phyloP scores from a whole-genome alignment of 2,329 filamentous ascomycete genomes.

The Erysiphe pulchra region DNA sequence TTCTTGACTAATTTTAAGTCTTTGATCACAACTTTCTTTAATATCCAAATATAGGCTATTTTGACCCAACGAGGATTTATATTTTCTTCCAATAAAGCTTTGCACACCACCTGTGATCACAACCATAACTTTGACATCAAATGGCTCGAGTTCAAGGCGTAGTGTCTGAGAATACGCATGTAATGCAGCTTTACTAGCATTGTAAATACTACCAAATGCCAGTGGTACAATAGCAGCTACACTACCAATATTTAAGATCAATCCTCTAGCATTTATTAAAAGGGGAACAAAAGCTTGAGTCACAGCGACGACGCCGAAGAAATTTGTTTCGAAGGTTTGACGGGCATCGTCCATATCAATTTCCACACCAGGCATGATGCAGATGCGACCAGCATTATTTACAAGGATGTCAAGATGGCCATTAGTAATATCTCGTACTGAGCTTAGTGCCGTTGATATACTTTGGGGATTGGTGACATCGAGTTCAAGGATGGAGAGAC shows the following conservation, averaged over 20 bases:
- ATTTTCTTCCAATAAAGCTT: neutral
- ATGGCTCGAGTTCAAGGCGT: slow-evolving; percentile 10
- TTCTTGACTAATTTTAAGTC: slow-evolving; percentile 8
- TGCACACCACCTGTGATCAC: slow-evolving; percentile 6
- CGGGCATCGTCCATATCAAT: slow-evolving; percentile 11
- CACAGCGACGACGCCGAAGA: slow-evolving; percentile 20
- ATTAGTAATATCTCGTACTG: slow-evolving; percentile 2
- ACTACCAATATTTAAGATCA: slow-evolving; percentile 10
- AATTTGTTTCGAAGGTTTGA: slow-evolving; percentile 15
- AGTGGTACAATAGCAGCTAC: slow-evolving; percentile 41
- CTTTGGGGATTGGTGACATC: slow-evolving; percentile 17
- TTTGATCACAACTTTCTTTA: slow-evolving; percentile 3
- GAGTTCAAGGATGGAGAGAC: slow-evolving; percentile 14
- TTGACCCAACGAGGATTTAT: slow-evolving; percentile 1
- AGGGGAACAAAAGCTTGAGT: slow-evolving; percentile 15
- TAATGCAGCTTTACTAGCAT: slow-evolving; percentile 61
- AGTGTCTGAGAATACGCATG: slow-evolving; percentile 7
- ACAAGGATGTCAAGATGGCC: slow-evolving; percentile 5
- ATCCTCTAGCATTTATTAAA: slow-evolving; percentile 10
- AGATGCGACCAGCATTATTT: slow-evolving; percentile 3
- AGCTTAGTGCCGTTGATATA: slow-evolving; percentile 13
- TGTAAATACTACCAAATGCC: slow-evolving; percentile 42
- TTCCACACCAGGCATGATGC: slow-evolving; percentile 12
- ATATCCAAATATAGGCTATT: slow-evolving; percentile 8
- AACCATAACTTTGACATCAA: slow-evolving; percentile 8